Base-by-base conservation (phyloP, 2,329 filamentous ascomycete species). In the Aphanocladium album region DNA sequence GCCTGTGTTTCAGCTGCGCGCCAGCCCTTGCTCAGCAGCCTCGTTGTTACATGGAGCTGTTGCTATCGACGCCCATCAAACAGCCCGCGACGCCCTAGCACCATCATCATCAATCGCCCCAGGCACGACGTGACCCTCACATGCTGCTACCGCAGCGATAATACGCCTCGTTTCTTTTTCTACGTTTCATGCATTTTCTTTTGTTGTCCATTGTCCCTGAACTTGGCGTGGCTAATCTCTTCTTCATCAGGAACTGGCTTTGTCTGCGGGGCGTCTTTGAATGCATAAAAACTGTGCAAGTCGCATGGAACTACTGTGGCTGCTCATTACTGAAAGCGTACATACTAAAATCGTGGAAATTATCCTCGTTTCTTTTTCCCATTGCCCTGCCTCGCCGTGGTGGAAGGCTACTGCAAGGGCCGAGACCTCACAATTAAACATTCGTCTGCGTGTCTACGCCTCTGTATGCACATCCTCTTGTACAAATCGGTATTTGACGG, bases 361-460 rank as follows among this genome's bases (percentile, higher is more conserved):
- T 60, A 19, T 30, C 5, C 8, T 60, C 12, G 16, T 60, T 60
- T 54, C 57, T 60, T 60, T 60, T 60, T 60, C 21, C 5, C 25
- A 19, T 54, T 53, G 41, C 57, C 41, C 50, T 60, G 49, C 57
- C 57, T 60, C 33, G 57, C 33, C 57, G 25, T 54, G 33, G 57
- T 27, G 49, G 19, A 12, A 46, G 49, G 33, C 57, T 57, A 53
- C 60, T 46, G 60, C 53, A 57, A 55, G 19, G 60, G 39, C 60
- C 52, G 53, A 61, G 60, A 57, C 52, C 52, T 47, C 23, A 53
- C 47, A 57, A 53, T 55, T 53, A 60, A 23, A 55, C 57, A 35
- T 6, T 25, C 7, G 35, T 41, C 35, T 45, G n/a, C 37, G 35
- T 41, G 23, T 43, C 14, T 21, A 9, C n/a, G 37, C n/a, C 37